Base-by-base conservation (phyloP, 2,329 filamentous ascomycete species). In the Aplosporella prunicola region DNA sequence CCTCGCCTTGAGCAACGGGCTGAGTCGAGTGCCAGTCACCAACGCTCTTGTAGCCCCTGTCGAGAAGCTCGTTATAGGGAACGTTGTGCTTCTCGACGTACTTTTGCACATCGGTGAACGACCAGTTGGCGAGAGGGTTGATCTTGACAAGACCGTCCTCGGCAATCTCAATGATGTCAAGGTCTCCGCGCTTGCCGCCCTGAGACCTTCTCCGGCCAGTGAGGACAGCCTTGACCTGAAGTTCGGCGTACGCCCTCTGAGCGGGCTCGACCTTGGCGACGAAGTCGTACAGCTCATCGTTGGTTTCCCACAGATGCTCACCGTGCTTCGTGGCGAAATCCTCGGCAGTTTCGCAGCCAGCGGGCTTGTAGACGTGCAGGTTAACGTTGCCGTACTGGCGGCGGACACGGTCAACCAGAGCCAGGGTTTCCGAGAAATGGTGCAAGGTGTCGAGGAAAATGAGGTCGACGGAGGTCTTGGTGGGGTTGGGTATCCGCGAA, bases 21-120 rank as follows among this genome's bases (percentile, higher is more conserved):
- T 69, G 81, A 4, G 91, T 98, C 34, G 87, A 94, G 72, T 98
- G 91, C 85, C 88, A 96, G 70, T 98, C 91, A 44, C 91, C 91
- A 45, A 98, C 74, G 47, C 86, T 94, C 74, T 96, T 95, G 74
- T 98, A 98, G n/a, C 91, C 91, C 42, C 71, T 73, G 64, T 95
- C 85, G 31, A 98, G 74, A 20, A 98, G 75, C 44, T 74, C 78
- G 60, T 98, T 98, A 72, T 94, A 96, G 0, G 91, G 91, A 4
- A 98, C 87, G 43, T 86, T 65, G 69, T 95, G 76, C 53, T 82
- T 79, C 51, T 78, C 75, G 64, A 95, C 76, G 66, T 98, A 98
- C 26, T 76, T 71, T 62, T 88, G 80, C 43, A 98, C 89, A 57
- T 96, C 82, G 44, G 77, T 68, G 66, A 98, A 98, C 28, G 74